Evolutionary conservation across 2,329 filamentous ascomycete genomes (phyloP), one percentile per base, ranked within the genome.

Genomic region (Corynespora cassiicola): DNA sequence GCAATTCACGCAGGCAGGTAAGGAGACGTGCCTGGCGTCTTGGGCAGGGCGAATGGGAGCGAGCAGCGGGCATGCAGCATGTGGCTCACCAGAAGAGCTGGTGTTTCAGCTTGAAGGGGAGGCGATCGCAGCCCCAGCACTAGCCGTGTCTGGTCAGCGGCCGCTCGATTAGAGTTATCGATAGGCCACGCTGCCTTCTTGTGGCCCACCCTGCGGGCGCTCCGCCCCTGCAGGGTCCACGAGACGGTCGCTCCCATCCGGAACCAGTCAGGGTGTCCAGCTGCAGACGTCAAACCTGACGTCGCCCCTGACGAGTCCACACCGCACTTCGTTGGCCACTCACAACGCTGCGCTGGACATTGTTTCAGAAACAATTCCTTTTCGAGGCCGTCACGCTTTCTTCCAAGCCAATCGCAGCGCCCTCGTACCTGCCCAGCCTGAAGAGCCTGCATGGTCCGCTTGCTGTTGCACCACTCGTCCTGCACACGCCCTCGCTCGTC

Each of bases 361-460:
- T 47, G 59, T 63, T 64, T 65, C 59, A 62, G 25, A 56, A 56
- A 63, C 61, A 57, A 50, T 46, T 42, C 41, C 40, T 45, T 49
- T 38, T 39, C 45, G 39, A 48, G 21, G 22, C 34, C 36, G 42
- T 34, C 18, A 41, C n/a, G n/a, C n/a, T n/a, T n/a, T n/a, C n/a
- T n/a, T n/a, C n/a, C n/a, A n/a, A n/a, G 40, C 61, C 58, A 63
- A 63, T 65, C 30, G 42, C 16, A 24, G 10, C 18, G 15, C 10
- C 23, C 19, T 42, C 36, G 62, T 63, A 50, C 62, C 59, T 63
- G 58, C 44, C 59, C 20, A 52, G 49, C 41, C 35, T 27, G 22
- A 29, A 38, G 15, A 32, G 41, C 32, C 30, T 33, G 15, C 14
- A 32, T 14, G 31, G 29, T 27, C 39, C 30, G 45, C 47, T 47